Evolutionary conservation across 495 filamentous ascomycete genomes (phyloP), one percentile per base, ranked within the genome.

Genomic region (Lepraria neglecta): DNA sequence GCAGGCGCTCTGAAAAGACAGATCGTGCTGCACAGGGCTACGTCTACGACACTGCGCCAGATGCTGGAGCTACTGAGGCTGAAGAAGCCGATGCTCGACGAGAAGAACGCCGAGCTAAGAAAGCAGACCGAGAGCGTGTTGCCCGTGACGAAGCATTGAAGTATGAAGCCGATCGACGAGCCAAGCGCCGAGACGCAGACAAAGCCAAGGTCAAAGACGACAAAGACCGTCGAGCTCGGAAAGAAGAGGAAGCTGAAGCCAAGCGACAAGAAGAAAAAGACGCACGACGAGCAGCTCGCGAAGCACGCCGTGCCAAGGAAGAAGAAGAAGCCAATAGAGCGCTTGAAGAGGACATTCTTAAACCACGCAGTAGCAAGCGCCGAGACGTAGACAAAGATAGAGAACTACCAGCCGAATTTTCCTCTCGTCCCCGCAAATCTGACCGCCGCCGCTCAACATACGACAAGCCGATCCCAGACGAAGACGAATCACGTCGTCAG

Each of bases 11-110:
- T 6, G 70, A 71, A 21, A 72, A 69, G 48, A 69, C 72, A n/a
- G 77, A 80, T 30, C 68, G 68, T 9, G 78, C 77, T 56, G 76
- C 60, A 17, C 77, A 79, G 44, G 77, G 75, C 19, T 76, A 73
- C 56, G 71, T 70, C 15, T 76, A 77, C 5, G 78, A 80, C 62
- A 69, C 69, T 11, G 72, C 68, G 11, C 69, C 66, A 11, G 67
- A 61, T 14, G 71, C 65, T 14, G 70, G 66, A 14, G 73, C 75
- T 11, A 71, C 73, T 70, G 72, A 87, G 75, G 64, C 79, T 64
- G 75, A 81, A 78, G 67, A 77, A 74, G 71, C 64, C 70, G 77
- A 80, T 71, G 67, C 72, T 74, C 67, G 79, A 71, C 64, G 80
- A 77, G 73, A 81, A 71, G 73, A 80, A 70, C 70, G 78, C 7